phyloP scores from a whole-genome alignment of 768 basidiomycete species.

The Auricularia sp. region DNA sequence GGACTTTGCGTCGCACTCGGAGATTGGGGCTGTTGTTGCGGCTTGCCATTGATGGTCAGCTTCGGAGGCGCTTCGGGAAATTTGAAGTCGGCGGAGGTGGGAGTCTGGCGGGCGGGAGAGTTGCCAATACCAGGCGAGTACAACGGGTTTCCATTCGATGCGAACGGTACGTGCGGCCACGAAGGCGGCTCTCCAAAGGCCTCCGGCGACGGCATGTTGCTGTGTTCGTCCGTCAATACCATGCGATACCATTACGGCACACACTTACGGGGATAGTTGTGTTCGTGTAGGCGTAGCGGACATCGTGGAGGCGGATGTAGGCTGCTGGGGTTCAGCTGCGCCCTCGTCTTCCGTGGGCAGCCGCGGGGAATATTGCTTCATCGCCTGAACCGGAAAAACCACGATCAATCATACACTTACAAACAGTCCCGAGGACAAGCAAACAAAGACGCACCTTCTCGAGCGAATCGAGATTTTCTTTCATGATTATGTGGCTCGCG shows the following conservation, averaged over 20 bases:
- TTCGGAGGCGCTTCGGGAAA: background rate
- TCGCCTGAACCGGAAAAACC: background rate
- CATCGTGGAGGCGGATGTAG: background rate
- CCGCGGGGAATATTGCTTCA: background rate
- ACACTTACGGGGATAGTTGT: background rate
- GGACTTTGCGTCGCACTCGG: constrained; percentile 30
- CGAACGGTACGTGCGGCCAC: background rate
- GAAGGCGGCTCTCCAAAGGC: background rate
- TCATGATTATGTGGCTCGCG: constrained; percentile 5
- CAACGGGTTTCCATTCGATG: background rate
- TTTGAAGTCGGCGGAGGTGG: background rate
- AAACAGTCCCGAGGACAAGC: background rate
- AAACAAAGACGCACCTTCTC: constrained; percentile 5
- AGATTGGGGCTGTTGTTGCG: background rate
- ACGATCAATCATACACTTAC: background rate
- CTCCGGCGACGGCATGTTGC: background rate
- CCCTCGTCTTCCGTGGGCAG: background rate
- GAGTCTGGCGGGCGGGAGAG: background rate
- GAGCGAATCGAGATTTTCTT: constrained; percentile 7
- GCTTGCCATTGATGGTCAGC: constrained; percentile 1
- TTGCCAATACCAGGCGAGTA: background rate
- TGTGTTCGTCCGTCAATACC: background rate
- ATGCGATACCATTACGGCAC: background rate
- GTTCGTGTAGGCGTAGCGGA: background rate
- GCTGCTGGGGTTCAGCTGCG: background rate